phyloP scores from a whole-genome alignment of 2,329 filamentous ascomycete genomes.

The Trichophyton equinum region DNA sequence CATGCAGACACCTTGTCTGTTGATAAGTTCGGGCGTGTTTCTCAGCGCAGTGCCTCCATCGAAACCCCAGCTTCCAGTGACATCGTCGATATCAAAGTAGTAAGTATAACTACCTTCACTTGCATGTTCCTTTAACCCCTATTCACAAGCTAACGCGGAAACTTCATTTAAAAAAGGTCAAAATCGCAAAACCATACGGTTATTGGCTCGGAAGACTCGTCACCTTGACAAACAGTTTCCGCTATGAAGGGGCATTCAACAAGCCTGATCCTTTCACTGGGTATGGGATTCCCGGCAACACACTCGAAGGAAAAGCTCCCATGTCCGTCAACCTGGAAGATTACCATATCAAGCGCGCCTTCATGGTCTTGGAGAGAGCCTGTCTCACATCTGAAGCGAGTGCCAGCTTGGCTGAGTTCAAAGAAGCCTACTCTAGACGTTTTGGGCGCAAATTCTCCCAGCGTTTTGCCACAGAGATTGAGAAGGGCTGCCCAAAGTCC shows the following conservation, averaged over 20 bases:
- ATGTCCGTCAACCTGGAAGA: slow-evolving; percentile 15
- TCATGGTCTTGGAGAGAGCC: slow-evolving; percentile 23
- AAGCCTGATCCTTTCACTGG: slow-evolving; percentile 20
- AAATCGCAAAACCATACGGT: slow-evolving; percentile 16
- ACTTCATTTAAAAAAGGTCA: slow-evolving; percentile 13
- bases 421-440: slow-evolving; percentile 17
- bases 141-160: not conserved
- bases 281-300: slow-evolving; percentile 11
- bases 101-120: not conserved
- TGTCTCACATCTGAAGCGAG: slow-evolving; percentile 26
- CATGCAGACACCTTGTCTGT: not conserved
- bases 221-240: slow-evolving; percentile 21
- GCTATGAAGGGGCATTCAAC: slow-evolving; percentile 23
- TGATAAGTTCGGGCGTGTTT: not conserved
- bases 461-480: slow-evolving; percentile 8
- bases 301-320: slow-evolving; percentile 8
- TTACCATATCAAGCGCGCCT: slow-evolving; percentile 22
- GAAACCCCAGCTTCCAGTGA: not conserved
- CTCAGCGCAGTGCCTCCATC: not conserved
- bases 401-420: slow-evolving; percentile 23
- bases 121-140: not conserved
- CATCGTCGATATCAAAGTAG: not conserved
- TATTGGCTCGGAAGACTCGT: slow-evolving; percentile 26
- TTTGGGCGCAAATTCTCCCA: slow-evolving; percentile 16
- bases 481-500: not conserved